phyloP scores from a whole-genome alignment of 192 early-diverging fungal genomes.

The Coemansia sp. region DNA sequence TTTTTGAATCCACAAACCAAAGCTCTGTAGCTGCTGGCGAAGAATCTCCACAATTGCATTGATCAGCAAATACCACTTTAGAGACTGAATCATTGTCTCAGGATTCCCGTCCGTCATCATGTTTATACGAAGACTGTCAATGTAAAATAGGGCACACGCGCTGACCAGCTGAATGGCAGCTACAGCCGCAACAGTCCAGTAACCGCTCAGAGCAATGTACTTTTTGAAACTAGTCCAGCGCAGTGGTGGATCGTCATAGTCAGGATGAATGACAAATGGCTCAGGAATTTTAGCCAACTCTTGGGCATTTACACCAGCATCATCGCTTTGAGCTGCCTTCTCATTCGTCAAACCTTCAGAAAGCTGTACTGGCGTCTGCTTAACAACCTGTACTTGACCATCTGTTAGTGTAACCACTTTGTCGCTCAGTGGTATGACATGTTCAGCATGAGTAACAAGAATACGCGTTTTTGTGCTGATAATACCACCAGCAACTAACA shows the following conservation, averaged over 20 bases:
- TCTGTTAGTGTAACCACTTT: neutral
- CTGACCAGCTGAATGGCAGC: slow-evolving; percentile 11
- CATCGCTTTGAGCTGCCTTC: neutral
- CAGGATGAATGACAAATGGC: slow-evolving; percentile 1
- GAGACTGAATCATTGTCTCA: slow-evolving; percentile 18
- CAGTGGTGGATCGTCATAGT: neutral
- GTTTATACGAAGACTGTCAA: slow-evolving; percentile 17
- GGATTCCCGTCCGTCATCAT: slow-evolving; percentile 33
- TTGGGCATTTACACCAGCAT: neutral
- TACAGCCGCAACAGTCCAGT: slow-evolving; percentile 9
- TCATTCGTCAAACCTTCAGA: neutral
- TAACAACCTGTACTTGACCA: neutral
- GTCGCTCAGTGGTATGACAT: neutral
- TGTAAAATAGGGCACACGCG: slow-evolving; percentile 15
- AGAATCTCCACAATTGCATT: slow-evolving; percentile 22
- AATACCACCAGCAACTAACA: neutral
- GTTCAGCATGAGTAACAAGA: neutral
- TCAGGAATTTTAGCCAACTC: neutral
- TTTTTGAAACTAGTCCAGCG: slow-evolving; percentile 7
- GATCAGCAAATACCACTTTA: slow-evolving; percentile 18
- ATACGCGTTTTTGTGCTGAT: neutral
- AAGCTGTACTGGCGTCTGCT: neutral
- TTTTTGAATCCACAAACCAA: slow-evolving; percentile 7
- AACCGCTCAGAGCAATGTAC: slow-evolving; percentile 15
- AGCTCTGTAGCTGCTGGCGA: slow-evolving; percentile 7